A percentile compares a stretch with the other conserved stretches of the same genome.
These are phyloP conservation scores for Jamesozyma piceae DNA, from an alignment of 805 yeast genomes.

Conservation along the genomic window DNA sequence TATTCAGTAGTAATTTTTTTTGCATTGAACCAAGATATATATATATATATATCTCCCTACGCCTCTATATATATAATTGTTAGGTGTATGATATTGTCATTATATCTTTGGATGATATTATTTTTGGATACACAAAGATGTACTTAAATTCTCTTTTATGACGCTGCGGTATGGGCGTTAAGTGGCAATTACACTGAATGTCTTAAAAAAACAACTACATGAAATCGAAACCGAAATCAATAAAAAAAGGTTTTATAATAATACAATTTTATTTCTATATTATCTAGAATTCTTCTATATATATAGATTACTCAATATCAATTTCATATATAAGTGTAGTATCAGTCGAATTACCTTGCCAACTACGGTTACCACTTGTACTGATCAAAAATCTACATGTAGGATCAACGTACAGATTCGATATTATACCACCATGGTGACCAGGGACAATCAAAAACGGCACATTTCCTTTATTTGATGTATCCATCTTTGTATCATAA, in stretches of 20 bases:
- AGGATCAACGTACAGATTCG: conserved; percentile 72
- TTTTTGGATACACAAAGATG: not conserved
- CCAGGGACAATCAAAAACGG: conserved; percentile 93
- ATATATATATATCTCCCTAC: no score
- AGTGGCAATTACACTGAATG: no score
- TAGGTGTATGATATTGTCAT: no score
- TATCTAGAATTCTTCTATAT: no score
- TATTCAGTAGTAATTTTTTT: no score
- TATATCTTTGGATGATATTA: no score
- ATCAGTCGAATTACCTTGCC: conserved; percentile 80
- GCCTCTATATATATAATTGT: no score
- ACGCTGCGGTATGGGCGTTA: not conserved
- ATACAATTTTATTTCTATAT: no score
- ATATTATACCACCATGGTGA: conserved; percentile 86
- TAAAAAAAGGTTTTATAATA: no score
- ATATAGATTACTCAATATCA: conserved; percentile 35
- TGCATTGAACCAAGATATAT: no score
- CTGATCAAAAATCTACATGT: conserved; percentile 81
- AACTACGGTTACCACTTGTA: conserved; percentile 90
- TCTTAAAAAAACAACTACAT: not conserved
- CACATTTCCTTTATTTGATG: conserved; percentile 22
- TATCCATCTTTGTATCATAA: conserved; percentile 50
- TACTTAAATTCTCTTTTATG: not conserved
- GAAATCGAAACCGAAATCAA: no score
- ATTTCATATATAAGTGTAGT: conserved; percentile 77